Evolutionary conservation across 2,329 filamentous ascomycete species (phyloP).

Genomic region (Ambrosiella xylebori): DNA sequence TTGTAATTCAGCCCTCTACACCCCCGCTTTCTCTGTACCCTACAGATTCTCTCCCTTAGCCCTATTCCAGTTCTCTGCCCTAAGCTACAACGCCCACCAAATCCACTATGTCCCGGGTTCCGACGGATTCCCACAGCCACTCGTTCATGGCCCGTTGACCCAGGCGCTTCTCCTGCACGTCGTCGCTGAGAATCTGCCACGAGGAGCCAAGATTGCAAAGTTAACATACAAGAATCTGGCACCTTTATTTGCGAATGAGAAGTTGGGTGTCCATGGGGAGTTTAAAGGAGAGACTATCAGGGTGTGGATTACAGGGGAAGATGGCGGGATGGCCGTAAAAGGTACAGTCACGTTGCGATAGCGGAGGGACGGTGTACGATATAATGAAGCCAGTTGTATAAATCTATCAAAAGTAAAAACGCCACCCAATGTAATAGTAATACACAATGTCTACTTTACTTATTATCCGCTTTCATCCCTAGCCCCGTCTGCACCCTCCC

Average conservation of each 20-base stretch:
- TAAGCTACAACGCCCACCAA: slow-evolving; percentile 80
- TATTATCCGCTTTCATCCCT: not conserved
- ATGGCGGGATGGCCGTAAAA: slow-evolving; percentile 47
- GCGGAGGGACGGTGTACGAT: not conserved
- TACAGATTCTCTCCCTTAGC: slow-evolving; percentile 52
- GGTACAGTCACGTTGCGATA: slow-evolving; percentile 24
- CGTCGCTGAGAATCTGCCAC: slow-evolving; percentile 22
- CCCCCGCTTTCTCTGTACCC: slow-evolving; percentile 20
- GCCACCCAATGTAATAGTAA: not conserved
- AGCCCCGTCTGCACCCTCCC: not conserved
- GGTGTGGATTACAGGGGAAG: slow-evolving; percentile 46
- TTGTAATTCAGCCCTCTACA: slow-evolving; percentile 3
- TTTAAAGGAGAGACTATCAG: slow-evolving; percentile 23
- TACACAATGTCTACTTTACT: not conserved
- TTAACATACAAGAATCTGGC: slow-evolving; percentile 58
- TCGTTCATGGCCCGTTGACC: slow-evolving; percentile 77
- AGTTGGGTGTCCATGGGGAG: slow-evolving; percentile 49
- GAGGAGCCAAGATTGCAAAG: slow-evolving; percentile 32
- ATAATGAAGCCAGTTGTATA: not conserved
- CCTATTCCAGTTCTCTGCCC: slow-evolving; percentile 77
- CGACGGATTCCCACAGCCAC: slow-evolving; percentile 57
- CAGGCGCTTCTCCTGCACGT: slow-evolving; percentile 53
- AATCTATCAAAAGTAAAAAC: not conserved
- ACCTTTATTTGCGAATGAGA: slow-evolving; percentile 60
- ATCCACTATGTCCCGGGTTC: slow-evolving; percentile 66